Percentiles rank a stretch among this genome's conserved stretches.
phyloP scores from a whole-genome alignment of 192 early-diverging fungal genomes.

The Podila verticillata region DNA sequence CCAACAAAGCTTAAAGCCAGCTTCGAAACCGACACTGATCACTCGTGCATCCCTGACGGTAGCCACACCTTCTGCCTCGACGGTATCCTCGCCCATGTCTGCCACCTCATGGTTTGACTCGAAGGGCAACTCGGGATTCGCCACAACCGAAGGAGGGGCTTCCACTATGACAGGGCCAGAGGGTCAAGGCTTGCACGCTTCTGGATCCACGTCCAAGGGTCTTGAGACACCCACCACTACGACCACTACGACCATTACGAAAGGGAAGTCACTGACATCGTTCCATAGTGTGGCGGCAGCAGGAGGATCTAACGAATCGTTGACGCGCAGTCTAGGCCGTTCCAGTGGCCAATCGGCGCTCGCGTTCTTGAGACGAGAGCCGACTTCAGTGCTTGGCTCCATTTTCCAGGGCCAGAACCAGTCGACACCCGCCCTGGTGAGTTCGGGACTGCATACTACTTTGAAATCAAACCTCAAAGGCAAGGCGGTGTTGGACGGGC shows the following conservation, averaged over 20 bases:
- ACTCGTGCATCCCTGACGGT: conserved; percentile 24
- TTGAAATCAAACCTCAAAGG: not conserved
- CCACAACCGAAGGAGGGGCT: not conserved
- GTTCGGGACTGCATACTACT: not conserved
- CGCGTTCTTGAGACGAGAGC: conserved; percentile 36
- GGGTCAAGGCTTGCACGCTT: too few species aligned
- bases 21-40: conserved; percentile 34
- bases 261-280: conserved; percentile 3
- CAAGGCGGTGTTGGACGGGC: not conserved
- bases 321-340: conserved; percentile 28
- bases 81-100: conserved; percentile 44
- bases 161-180: too few species aligned
- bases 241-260: not conserved
- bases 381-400: conserved; percentile 23
- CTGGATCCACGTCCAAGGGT: not conserved
- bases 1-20: not conserved
- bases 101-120: conserved; percentile 40
- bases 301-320: conserved; percentile 8
- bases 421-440: not conserved
- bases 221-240: not conserved
- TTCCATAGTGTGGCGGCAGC: conserved; percentile 13
- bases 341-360: conserved; percentile 27
- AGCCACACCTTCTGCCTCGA: conserved; percentile 35
- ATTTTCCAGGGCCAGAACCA: conserved; percentile 18
- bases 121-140: conserved; percentile 3